Conservation (phyloP, 2,329 filamentous ascomycete genomes). For the Boeremia lycopersici region DNA sequence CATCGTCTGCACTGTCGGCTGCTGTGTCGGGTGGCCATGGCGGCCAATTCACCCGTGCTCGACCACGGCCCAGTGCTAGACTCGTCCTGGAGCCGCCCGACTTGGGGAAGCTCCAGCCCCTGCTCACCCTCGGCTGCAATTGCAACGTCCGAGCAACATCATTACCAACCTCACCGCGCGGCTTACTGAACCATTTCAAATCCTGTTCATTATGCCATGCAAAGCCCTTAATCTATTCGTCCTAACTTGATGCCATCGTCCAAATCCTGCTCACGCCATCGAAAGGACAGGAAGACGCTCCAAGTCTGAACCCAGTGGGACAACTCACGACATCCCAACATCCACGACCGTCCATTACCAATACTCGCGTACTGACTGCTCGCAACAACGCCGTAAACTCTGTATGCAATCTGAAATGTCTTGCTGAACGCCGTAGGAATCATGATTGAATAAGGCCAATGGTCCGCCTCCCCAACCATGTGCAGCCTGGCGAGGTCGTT, state of each 20-base stretch:
- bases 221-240: not conserved
- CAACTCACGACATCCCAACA: not conserved
- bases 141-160: not conserved
- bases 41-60: conserved; percentile 2
- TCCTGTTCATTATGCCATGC: conserved; percentile 8
- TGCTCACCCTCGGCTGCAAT: not conserved
- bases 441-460: not conserved
- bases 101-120: conserved; percentile 10
- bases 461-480: not conserved
- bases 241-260: not conserved
- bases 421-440: not conserved
- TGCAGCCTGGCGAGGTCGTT: not conserved
- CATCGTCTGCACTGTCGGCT: no score
- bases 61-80: conserved; percentile 9
- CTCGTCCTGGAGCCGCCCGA: conserved; percentile 7
- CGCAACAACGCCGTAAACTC: not conserved
- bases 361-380: conserved; percentile 2
- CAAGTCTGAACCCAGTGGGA: not conserved
- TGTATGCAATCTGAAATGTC: not conserved
- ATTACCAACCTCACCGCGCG: not conserved
- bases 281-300: not conserved
- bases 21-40: not conserved
- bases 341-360: conserved; percentile 2
- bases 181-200: not conserved
- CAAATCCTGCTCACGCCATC: not conserved